phyloP scores from a whole-genome alignment of 2,329 filamentous ascomycete genomes.

The Diaporthe destruens region DNA sequence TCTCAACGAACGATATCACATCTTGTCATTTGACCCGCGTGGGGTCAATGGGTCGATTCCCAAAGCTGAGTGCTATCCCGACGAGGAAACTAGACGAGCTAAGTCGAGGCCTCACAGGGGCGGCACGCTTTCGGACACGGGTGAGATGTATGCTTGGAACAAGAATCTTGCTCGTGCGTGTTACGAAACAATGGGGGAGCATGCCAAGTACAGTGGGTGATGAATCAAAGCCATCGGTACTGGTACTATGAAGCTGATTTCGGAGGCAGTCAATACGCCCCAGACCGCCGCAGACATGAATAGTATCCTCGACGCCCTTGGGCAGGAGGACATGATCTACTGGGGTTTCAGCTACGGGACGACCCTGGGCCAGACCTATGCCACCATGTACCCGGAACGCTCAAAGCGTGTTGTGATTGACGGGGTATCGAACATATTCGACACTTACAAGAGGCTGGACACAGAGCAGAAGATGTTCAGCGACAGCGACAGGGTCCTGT shows the following conservation, averaged over 20 bases:
- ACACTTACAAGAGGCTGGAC: slow-evolving; percentile 49
- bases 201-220: slow-evolving; percentile 60
- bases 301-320: slow-evolving; percentile 34
- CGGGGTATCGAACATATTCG: slow-evolving; percentile 58
- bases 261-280: slow-evolving; percentile 19
- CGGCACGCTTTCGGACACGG: slow-evolving; percentile 50
- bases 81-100: slow-evolving; percentile 48
- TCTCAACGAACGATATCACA: slow-evolving; percentile 58
- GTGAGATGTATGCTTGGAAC: slow-evolving; percentile 57
- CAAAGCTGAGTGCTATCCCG: slow-evolving; percentile 55
- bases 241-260: slow-evolving; percentile 44
- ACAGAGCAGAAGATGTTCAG: slow-evolving; percentile 50
- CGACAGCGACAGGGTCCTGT: slow-evolving; percentile 59
- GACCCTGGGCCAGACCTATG: slow-evolving; percentile 56
- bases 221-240: slow-evolving; percentile 58
- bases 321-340: slow-evolving; percentile 53
- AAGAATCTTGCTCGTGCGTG: slow-evolving; percentile 57
- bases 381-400: slow-evolving; percentile 55
- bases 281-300: slow-evolving; percentile 33
- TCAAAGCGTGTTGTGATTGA: slow-evolving; percentile 56
- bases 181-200: slow-evolving; percentile 57
- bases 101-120: slow-evolving; percentile 44
- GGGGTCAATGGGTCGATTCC: slow-evolving; percentile 55
- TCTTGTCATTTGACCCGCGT: slow-evolving; percentile 62
- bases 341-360: slow-evolving; percentile 64